Percentiles rank a stretch among this genome's conserved stretches.
Conservation (phyloP, 2,329 filamentous ascomycete genomes). For the Endothia cerciana region DNA sequence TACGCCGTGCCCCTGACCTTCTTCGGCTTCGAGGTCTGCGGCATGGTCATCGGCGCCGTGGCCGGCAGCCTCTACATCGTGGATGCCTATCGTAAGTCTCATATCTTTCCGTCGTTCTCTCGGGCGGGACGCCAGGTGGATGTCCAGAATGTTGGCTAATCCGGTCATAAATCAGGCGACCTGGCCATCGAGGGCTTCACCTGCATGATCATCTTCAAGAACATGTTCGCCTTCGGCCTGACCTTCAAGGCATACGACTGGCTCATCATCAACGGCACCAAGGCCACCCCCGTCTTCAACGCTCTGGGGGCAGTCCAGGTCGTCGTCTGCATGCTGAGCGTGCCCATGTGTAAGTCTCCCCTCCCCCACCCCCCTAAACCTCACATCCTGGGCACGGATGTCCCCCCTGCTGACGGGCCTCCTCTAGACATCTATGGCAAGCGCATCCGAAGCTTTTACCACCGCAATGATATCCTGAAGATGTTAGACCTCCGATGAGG, state of each 20-base stretch:
- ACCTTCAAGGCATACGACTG: conserved; percentile 86
- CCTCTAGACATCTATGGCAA: conserved; percentile 77
- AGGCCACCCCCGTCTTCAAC: conserved; percentile 61
- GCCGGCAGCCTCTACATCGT: conserved; percentile 86
- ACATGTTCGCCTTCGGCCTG: conserved; percentile 85
- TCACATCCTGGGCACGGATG: not conserved
- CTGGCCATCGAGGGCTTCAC: conserved; percentile 88
- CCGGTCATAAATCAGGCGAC: conserved; percentile 61
- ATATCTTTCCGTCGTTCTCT: not conserved
- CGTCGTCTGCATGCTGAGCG: conserved; percentile 71
- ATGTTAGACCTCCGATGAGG: conserved; percentile 42
- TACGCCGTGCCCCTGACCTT: conserved; percentile 80
- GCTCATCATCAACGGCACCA: conserved; percentile 69
- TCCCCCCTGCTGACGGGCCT: conserved; percentile 1
- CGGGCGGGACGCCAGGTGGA: no score
- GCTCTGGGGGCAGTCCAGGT: conserved; percentile 78
- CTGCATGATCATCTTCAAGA: conserved; percentile 90
- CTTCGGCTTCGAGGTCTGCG: conserved; percentile 81
- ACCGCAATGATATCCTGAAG: conserved; percentile 72
- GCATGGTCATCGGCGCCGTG: conserved; percentile 91
- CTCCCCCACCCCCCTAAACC: conserved; percentile 32
- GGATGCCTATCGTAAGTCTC: conserved; percentile 79
- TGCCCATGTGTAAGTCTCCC: conserved; percentile 74
- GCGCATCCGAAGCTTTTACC: conserved; percentile 73
- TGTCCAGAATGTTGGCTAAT: conserved; percentile 17